Evolutionary conservation across 2,329 filamentous ascomycete genomes (phyloP), one percentile per base, ranked within the genome.

Genomic region (Exophiala sideris): DNA sequence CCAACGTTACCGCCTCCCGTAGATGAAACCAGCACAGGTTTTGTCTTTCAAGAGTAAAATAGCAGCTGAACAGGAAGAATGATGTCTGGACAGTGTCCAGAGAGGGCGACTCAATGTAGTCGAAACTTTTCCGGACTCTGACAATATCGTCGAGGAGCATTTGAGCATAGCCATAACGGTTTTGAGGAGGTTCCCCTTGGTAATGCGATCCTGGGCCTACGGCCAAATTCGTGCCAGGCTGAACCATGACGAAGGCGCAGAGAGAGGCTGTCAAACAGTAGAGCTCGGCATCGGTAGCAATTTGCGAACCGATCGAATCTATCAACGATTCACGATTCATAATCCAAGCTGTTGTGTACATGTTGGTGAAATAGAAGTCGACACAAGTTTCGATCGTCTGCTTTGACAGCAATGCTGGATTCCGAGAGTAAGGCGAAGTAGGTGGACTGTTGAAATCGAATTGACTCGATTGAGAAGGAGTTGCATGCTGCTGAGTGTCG

Each of bases 1-100:
- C 70, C 69, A 92, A 76, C 5, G 88, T 91, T 1, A 84, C 86
- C 5, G 87, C 86, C 70, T 94, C 88, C 21, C 88, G 83, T 8
- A 92, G 74, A 67, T 89, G 84, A 66, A 85, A 91, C 88, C 88
- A 92, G 1, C 87, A 88, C 68, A 85, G 84, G 58, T 87, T 84
- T 67, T 91, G 86, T 67, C 85, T 77, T 58, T 90, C 86, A 44
- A 89, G 73, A 35, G 83, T 85, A 57, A 87, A 86, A 67, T 86
- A 83, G 54, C 85, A 86, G 35, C 82, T 86, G 63, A 89, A 91
- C 21, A 92, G 68, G 68, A 92, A 91, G 70, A 88, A 90, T 50
- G 86, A 90, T n/a, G 86, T 89, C 54, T 85, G 82, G 9, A 75
- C 66, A 7, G 65, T 69, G 41, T 70, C 68, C 18, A 74, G 60